Conservation (phyloP, 169 alveolate species). For the Plasmodium gaboni region DNA sequence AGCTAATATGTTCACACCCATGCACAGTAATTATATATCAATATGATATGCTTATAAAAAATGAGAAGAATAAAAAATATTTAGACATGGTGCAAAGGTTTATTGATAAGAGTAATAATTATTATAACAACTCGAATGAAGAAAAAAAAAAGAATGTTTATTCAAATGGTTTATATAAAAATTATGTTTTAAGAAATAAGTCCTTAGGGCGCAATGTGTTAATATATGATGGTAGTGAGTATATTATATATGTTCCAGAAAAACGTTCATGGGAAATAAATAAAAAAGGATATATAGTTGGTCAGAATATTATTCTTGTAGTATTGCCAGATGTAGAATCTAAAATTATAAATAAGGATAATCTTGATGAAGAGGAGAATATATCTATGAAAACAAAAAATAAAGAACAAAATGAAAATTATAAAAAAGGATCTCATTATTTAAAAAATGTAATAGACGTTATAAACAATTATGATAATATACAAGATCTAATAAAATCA, state of each 20-base stretch:
- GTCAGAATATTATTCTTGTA: slow-evolving; percentile 42
- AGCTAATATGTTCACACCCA: slow-evolving; percentile 26
- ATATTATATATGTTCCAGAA: slow-evolving; percentile 10
- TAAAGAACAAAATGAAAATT: background rate
- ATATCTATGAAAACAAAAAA: background rate
- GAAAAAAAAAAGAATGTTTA: background rate
- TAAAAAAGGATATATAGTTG: slow-evolving; percentile 43
- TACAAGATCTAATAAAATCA: slow-evolving; percentile 46
- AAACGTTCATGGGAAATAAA: slow-evolving; percentile 50
- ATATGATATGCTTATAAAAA: slow-evolving; percentile 18
- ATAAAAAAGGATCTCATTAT: background rate
- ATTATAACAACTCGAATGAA: background rate
- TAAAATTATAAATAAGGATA: background rate
- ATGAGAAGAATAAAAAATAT: slow-evolving; percentile 35
- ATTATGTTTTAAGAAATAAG: slow-evolving; percentile 27
- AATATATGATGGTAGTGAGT: slow-evolving; percentile 47
- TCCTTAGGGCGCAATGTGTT: slow-evolving; percentile 20
- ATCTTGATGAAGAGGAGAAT: background rate
- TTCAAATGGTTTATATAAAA: slow-evolving; percentile 65
- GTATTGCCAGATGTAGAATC: slow-evolving; percentile 54
- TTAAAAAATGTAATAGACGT: slow-evolving; percentile 28
- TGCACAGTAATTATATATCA: slow-evolving; percentile 65
- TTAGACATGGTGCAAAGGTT: slow-evolving; percentile 26
- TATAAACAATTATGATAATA: slow-evolving; percentile 30
- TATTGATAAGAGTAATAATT: slow-evolving; percentile 31